Percentiles rank a stretch among this genome's conserved stretches.
These are phyloP conservation scores for Xylaria polymorpha DNA, from an alignment of 2,329 filamentous ascomycete species.

Conservation along the genomic window DNA sequence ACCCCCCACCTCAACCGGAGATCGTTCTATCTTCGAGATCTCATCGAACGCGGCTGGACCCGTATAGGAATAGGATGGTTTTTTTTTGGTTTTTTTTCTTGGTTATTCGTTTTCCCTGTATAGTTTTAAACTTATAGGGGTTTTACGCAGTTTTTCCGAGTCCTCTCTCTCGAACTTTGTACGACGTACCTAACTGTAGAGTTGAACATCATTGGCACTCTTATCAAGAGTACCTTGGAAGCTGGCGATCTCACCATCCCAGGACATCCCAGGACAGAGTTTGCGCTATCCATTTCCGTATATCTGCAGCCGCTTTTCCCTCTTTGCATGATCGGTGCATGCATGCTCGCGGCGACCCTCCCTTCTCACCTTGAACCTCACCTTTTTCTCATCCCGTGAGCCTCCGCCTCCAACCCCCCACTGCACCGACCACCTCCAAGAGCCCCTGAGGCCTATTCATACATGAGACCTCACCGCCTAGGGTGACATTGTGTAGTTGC, in stretches of 20 bases:
- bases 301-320: slow-evolving; percentile 25
- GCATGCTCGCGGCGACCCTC: slow-evolving; percentile 18
- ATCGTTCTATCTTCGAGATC: slow-evolving; percentile 29
- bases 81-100: slow-evolving; percentile 8
- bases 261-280: slow-evolving; percentile 15
- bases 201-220: too few species aligned
- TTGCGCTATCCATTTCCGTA: slow-evolving; percentile 25
- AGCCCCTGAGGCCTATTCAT: slow-evolving; percentile 27
- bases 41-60: slow-evolving; percentile 21
- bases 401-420: slow-evolving; percentile 10
- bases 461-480: slow-evolving; percentile 26
- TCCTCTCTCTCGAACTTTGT: not conserved
- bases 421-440: not conserved
- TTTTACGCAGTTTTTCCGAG: not conserved
- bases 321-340: slow-evolving; percentile 32
- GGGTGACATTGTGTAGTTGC: slow-evolving; percentile 52
- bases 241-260: not conserved
- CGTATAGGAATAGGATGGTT: slow-evolving; percentile 9
- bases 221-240: not conserved
- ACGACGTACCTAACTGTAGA: not conserved
- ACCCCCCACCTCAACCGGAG: slow-evolving; percentile 27
- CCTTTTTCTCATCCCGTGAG: slow-evolving; percentile 12
- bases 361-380: slow-evolving; percentile 12
- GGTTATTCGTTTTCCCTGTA: not conserved
- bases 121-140: not conserved